phyloP scores from a whole-genome alignment of 2,329 filamentous ascomycete species.

The Nectriaceae sp. region DNA sequence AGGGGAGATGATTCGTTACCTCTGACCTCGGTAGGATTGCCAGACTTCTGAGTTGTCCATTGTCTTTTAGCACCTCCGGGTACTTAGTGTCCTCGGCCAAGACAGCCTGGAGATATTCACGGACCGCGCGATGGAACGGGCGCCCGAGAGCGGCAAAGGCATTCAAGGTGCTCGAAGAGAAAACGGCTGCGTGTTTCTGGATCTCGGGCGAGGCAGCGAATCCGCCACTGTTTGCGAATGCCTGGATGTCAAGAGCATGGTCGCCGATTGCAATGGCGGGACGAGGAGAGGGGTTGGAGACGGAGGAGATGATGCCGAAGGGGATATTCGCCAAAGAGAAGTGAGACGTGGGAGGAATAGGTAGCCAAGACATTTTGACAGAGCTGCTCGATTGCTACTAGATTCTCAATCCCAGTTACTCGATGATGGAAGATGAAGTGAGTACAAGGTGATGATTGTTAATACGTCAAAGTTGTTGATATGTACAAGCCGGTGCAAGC shows the following conservation, averaged over 20 bases:
- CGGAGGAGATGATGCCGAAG: conserved; percentile 77
- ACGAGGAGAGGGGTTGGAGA: conserved; percentile 55
- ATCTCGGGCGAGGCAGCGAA: conserved; percentile 33
- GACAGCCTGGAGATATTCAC: conserved; percentile 67
- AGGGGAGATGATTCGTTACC: conserved; percentile 68
- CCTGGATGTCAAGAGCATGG: conserved; percentile 68
- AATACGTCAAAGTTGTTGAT: too few relatives aligned
- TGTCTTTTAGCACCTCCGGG: conserved; percentile 37
- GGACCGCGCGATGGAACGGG: conserved; percentile 67
- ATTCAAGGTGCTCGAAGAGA: conserved; percentile 33
- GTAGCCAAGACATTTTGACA: background rate
- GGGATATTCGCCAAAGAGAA: conserved; percentile 70
- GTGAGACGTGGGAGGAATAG: conserved; percentile 29
- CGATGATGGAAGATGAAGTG: too few relatives aligned
- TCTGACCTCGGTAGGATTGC: conserved; percentile 38
- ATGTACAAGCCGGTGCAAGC: too few relatives aligned
- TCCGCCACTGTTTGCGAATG: conserved; percentile 52
- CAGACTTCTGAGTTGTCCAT: conserved; percentile 31
- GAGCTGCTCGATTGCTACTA: background rate
- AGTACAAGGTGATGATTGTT: too few relatives aligned
- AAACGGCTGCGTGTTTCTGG: conserved; percentile 27
- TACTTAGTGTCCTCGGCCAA: conserved; percentile 54
- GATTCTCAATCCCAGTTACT: too few relatives aligned
- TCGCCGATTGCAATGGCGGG: conserved; percentile 74
- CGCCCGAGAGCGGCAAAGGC: conserved; percentile 57